Evolutionary conservation across 371 early-diverging fungal genomes (phyloP).

Genomic region (Mortierella sp.): DNA sequence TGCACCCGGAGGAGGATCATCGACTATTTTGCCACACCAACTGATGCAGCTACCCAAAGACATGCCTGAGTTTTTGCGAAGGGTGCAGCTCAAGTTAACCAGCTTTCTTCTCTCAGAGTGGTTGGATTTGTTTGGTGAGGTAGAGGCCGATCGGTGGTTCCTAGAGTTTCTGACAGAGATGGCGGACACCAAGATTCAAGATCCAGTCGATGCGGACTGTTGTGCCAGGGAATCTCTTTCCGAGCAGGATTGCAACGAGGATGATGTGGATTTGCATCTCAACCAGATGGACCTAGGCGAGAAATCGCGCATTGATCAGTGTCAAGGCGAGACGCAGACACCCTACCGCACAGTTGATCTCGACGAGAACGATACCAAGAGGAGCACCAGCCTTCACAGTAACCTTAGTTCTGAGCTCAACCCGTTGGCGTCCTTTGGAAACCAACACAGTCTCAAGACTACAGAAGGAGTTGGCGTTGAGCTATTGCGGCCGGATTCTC

Average conservation of each 20-base stretch:
- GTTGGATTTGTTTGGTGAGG: conserved; percentile 50
- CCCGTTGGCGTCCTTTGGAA: not conserved
- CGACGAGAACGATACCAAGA: not conserved
- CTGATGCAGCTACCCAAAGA: conserved; percentile 31
- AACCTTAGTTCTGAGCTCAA: not conserved
- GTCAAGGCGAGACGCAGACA: not conserved
- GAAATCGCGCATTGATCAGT: conserved; percentile 7
- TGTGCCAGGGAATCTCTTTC: not conserved
- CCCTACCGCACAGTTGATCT: not conserved
- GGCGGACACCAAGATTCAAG: not conserved
- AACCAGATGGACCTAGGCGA: conserved; percentile 44
- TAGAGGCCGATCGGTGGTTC: conserved; percentile 62
- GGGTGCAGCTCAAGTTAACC: conserved; percentile 52
- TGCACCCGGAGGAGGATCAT: conserved; percentile 32
- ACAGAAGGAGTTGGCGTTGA: not conserved
- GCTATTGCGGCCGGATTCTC: not conserved
- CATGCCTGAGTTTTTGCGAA: conserved; percentile 49
- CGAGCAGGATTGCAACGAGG: conserved; percentile 29
- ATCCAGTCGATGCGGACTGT: not conserved
- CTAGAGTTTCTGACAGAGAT: conserved; percentile 58
- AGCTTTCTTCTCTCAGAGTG: conserved; percentile 61
- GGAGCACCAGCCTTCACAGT: not conserved
- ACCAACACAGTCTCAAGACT: not conserved
- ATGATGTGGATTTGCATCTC: conserved; percentile 23
- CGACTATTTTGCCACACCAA: conserved; percentile 35